Percentiles rank a stretch among this genome's conserved stretches.
Evolutionary conservation across 2,329 filamentous ascomycete genomes (phyloP).

Genomic region (Diaporthe ampelina): DNA sequence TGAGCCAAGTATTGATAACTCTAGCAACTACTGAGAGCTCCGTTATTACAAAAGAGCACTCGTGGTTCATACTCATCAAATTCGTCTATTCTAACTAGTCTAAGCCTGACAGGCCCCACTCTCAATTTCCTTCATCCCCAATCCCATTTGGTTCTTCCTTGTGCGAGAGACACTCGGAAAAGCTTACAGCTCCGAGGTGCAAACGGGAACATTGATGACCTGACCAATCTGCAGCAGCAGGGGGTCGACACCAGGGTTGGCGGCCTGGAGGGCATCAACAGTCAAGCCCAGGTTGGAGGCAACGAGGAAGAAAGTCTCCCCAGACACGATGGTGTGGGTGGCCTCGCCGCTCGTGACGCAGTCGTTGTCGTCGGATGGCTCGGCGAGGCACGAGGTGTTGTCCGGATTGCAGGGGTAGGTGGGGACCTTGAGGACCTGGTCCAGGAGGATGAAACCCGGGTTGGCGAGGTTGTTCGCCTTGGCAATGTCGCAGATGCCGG

Average conservation of each 20-base stretch:
- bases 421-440: conserved; percentile 24
- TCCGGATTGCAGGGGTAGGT: conserved; percentile 18
- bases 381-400: conserved; percentile 20
- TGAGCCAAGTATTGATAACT: background rate
- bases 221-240: conserved; percentile 10
- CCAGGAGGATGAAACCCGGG: conserved; percentile 12
- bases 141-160: too few relatives aligned
- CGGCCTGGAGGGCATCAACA: conserved; percentile 16
- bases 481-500: conserved; percentile 21
- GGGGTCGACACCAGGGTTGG: conserved; percentile 19
- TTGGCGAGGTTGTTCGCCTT: conserved; percentile 13
- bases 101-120: background rate
- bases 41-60: too few relatives aligned
- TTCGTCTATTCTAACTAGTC: background rate
- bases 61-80: background rate
- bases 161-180: too few relatives aligned
- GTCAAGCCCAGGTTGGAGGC: conserved; percentile 12
- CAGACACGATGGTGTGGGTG: conserved; percentile 9
- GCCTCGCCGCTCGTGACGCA: conserved; percentile 11
- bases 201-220: conserved; percentile 8
- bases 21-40: background rate
- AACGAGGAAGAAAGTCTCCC: conserved; percentile 18
- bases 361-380: conserved; percentile 22
- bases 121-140: background rate
- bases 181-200: background rate